Percentiles rank a stretch among this genome's conserved stretches.
phyloP scores from a whole-genome alignment of 495 filamentous ascomycete species.

The Aspergillus cristatus region DNA sequence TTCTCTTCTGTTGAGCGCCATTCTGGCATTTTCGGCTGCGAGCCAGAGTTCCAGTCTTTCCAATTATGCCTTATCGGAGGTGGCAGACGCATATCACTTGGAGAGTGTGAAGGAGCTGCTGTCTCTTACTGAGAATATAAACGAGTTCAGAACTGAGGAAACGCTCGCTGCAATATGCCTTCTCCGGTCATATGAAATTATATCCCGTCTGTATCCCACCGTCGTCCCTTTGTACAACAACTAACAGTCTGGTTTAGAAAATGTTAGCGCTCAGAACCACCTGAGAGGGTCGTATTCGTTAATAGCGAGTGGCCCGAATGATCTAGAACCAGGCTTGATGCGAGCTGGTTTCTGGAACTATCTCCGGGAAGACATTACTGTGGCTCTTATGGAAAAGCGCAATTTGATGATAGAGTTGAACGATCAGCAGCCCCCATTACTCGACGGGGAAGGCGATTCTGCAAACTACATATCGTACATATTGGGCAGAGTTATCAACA shows the following conservation, averaged over 20 bases:
- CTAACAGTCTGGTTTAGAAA: slow-evolving; percentile 5
- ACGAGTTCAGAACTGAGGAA: slow-evolving; percentile 15
- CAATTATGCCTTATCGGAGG: slow-evolving; percentile 1
- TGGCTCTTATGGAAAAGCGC: slow-evolving; percentile 22
- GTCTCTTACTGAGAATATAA: slow-evolving; percentile 5
- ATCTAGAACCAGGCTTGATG: slow-evolving; percentile 11
- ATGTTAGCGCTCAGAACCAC: slow-evolving; percentile 15
- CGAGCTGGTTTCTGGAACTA: slow-evolving; percentile 31
- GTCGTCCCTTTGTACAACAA: background rate
- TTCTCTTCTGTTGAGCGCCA: slow-evolving; percentile 24
- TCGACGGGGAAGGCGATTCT: slow-evolving; percentile 13
- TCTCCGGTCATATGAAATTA: slow-evolving; percentile 30
- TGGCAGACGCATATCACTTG: slow-evolving; percentile 16
- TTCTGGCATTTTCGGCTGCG: slow-evolving; percentile 25
- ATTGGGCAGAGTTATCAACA: slow-evolving; percentile 25
- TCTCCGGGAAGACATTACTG: slow-evolving; percentile 31
- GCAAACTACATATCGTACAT: slow-evolving; percentile 22
- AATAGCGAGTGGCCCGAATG: slow-evolving; percentile 8
- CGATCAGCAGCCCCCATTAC: slow-evolving; percentile 7
- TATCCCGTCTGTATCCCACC: slow-evolving; percentile 13
- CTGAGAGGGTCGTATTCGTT: slow-evolving; percentile 22
- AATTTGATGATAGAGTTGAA: slow-evolving; percentile 22
- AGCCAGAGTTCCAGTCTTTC: slow-evolving; percentile 9
- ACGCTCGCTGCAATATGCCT: slow-evolving; percentile 28
- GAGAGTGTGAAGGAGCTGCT: slow-evolving; percentile 13